Evolutionary conservation across 441 rosid species (phyloP).

Genomic region (Gossypium lobatum): DNA sequence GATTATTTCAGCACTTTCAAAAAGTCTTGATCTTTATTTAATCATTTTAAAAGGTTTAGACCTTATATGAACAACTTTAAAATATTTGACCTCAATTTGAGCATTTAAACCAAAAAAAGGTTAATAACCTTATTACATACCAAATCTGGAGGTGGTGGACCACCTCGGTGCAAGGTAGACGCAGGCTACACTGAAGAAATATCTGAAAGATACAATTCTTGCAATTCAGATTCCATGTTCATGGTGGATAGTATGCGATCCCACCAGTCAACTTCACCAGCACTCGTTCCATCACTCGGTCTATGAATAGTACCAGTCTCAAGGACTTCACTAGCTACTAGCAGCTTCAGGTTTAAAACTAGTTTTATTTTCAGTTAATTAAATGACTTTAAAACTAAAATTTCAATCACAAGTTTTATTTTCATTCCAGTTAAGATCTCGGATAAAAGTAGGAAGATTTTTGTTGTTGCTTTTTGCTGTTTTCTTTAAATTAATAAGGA

Average conservation of each 20-base stretch:
- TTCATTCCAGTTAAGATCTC: too few relatives aligned
- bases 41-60: neutral
- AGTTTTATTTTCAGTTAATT: too few relatives aligned
- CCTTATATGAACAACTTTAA: too few relatives aligned
- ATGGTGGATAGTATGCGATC: constrained; percentile 19
- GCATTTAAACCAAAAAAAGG: too few relatives aligned
- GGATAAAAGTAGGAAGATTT: too few relatives aligned
- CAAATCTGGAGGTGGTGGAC: constrained; percentile 26
- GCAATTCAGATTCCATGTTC: constrained; percentile 17
- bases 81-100: too few relatives aligned
- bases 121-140: constrained; percentile 12
- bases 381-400: too few relatives aligned
- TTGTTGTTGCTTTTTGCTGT: too few relatives aligned
- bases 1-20: neutral
- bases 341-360: neutral
- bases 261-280: constrained; percentile 19
- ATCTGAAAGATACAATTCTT: neutral
- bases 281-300: constrained; percentile 16
- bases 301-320: neutral
- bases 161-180: constrained; percentile 18
- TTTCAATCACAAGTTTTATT: too few relatives aligned
- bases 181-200: constrained; percentile 3
- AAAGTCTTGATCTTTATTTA: neutral
- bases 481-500: neutral
- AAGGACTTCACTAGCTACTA: neutral